Conservation (phyloP, 2,329 filamentous ascomycete genomes). For the Coniochaeta hoffmannii region DNA sequence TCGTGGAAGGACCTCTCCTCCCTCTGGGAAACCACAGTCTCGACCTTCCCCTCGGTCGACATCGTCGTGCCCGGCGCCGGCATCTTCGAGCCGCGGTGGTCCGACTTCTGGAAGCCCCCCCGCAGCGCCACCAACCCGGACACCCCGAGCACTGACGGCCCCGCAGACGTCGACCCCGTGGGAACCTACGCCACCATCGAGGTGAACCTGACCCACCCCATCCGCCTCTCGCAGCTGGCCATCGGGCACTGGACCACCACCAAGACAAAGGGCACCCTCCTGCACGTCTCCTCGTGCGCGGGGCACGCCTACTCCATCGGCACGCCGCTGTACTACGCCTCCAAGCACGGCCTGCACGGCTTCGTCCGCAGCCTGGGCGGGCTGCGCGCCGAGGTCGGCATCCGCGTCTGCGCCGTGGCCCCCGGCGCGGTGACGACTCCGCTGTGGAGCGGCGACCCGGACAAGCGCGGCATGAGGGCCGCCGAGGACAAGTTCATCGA, state of each 20-base stretch:
- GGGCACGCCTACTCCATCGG: slow-evolving; percentile 25
- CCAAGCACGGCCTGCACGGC: slow-evolving; percentile 29
- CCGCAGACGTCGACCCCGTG: slow-evolving; percentile 21
- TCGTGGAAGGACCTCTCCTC: slow-evolving; percentile 28
- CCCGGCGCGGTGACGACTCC: slow-evolving; percentile 37
- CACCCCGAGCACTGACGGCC: slow-evolving; percentile 25
- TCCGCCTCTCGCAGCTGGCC: slow-evolving; percentile 31
- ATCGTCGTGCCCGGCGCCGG: slow-evolving; percentile 39
- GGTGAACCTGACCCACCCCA: slow-evolving; percentile 34
- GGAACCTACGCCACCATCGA: slow-evolving; percentile 28
- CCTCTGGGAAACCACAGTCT: slow-evolving; percentile 25
- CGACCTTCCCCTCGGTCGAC: slow-evolving; percentile 30
- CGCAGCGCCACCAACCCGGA: slow-evolving; percentile 18
- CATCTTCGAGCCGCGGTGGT: slow-evolving; percentile 36
- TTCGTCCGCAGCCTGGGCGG: slow-evolving; percentile 32
- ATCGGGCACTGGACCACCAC: slow-evolving; percentile 24
- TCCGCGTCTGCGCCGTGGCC: slow-evolving; percentile 35
- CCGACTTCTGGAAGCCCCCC: slow-evolving; percentile 31
- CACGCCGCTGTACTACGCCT: slow-evolving; percentile 29
- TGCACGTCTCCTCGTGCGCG: slow-evolving; percentile 30
- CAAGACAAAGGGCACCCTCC: slow-evolving; percentile 16
- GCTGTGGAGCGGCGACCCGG: slow-evolving; percentile 35
- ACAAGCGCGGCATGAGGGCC: slow-evolving; percentile 31
- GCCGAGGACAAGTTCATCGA: slow-evolving; percentile 31
- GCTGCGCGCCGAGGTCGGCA: slow-evolving; percentile 23